Evolutionary conservation across 306 rosid genomes (phyloP).

Genomic region (Nissolia schottii): DNA sequence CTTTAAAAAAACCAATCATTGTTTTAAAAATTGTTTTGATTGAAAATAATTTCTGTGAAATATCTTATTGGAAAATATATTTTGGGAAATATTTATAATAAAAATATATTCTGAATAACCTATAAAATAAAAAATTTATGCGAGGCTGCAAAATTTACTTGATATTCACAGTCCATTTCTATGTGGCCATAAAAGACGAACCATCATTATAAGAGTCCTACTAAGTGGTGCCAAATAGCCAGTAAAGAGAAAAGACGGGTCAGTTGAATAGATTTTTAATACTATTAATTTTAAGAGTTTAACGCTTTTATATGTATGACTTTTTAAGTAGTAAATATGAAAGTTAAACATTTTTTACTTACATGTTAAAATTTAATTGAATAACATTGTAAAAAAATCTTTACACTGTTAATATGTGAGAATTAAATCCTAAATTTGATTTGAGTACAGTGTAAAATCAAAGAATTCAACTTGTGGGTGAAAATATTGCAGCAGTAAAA

Average conservation of each 20-base stretch:
- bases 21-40: not conserved
- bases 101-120: not conserved
- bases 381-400: too few relatives aligned
- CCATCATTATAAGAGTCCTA: not conserved
- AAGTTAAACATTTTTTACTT: too few relatives aligned
- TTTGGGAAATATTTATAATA: not conserved
- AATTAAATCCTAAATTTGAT: too few relatives aligned
- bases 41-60: conserved; percentile 12
- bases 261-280: not conserved
- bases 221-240: not conserved
- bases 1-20: not conserved
- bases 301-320: too few relatives aligned
- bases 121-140: not conserved
- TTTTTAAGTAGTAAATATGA: too few relatives aligned
- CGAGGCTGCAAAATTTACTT: conserved; percentile 13
- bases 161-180: not conserved
- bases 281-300: too few relatives aligned
- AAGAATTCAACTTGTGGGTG: not conserved
- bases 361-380: too few relatives aligned
- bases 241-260: not conserved
- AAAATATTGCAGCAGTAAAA: conserved; percentile 7
- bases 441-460: not conserved
- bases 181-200: not conserved
- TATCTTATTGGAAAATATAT: not conserved
- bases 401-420: too few relatives aligned